Evolutionary conservation across 2,329 filamentous ascomycete species (phyloP).

Genomic region (Fusarium luffae): DNA sequence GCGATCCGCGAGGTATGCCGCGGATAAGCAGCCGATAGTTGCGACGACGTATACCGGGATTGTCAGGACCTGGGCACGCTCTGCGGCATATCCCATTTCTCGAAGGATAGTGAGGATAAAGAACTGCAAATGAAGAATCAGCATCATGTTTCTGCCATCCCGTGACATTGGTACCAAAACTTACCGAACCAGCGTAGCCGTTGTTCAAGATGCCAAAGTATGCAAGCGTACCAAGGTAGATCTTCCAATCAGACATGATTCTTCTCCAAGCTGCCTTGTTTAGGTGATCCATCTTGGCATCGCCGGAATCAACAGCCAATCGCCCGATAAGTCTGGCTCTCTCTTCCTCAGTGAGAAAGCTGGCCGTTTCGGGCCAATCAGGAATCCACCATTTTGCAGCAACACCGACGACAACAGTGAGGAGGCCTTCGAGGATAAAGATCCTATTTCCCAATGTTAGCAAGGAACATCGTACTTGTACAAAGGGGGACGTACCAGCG

Average conservation of each 20-base stretch:
- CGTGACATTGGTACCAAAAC: rapidly evolving
- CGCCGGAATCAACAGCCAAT: constrained; percentile 54
- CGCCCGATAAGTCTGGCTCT: constrained; percentile 76
- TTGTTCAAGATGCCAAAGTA: constrained; percentile 59
- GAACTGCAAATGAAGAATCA: constrained; percentile 40
- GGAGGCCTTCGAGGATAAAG: constrained; percentile 76
- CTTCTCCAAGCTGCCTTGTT: constrained; percentile 64
- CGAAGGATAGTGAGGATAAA: constrained; percentile 73
- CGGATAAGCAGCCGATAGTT: constrained; percentile 65
- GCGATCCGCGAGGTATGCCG: constrained; percentile 49
- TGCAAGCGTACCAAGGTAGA: constrained; percentile 3
- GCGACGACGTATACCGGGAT: constrained; percentile 70
- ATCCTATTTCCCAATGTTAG: constrained; percentile 55
- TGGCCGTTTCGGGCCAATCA: constrained; percentile 84
- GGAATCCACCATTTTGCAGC: constrained; percentile 76
- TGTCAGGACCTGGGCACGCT: constrained; percentile 73
- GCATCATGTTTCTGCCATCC: rapidly evolving
- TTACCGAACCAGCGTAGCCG: constrained; percentile 63
- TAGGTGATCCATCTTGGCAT: constrained; percentile 23
- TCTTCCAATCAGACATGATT: constrained; percentile 69
- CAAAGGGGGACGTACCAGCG: background rate
- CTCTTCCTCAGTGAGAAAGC: constrained; percentile 78
- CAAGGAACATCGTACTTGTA: rapidly evolving
- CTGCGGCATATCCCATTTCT: constrained; percentile 66
- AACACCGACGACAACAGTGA: constrained; percentile 73